A percentile compares a stretch with the other conserved stretches of the same genome.
Conservation (phyloP, 441 rosid species). For the Mallotus japonicus region DNA sequence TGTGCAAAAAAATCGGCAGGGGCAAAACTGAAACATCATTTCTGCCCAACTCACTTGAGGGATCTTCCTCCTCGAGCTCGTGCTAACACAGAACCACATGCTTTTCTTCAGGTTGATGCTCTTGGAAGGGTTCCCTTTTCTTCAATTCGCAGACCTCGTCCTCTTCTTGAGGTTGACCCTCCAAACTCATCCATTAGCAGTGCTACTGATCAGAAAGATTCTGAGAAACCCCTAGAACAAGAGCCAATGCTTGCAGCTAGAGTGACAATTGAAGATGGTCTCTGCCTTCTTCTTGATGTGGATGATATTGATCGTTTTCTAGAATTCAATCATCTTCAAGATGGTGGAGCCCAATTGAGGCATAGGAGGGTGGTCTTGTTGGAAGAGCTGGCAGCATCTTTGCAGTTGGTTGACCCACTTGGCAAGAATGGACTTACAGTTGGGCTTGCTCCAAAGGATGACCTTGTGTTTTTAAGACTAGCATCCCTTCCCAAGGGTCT, state of each 20-base stretch:
- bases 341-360: slow-evolving; percentile 73
- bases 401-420: slow-evolving; percentile 88
- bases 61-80: slow-evolving; percentile 84
- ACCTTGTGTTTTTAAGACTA: slow-evolving; percentile 66
- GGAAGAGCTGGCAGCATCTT: slow-evolving; percentile 74
- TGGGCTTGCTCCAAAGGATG: slow-evolving; percentile 61
- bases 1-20: slow-evolving; percentile 71
- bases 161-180: slow-evolving; percentile 87
- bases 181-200: slow-evolving; percentile 49
- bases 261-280: slow-evolving; percentile 84
- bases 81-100: slow-evolving; percentile 68
- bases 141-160: slow-evolving; percentile 95
- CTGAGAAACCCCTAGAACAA: slow-evolving; percentile 83
- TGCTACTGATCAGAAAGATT: slow-evolving; percentile 47
- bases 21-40: slow-evolving; percentile 74
- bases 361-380: slow-evolving; percentile 62
- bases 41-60: slow-evolving; percentile 75
- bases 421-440: slow-evolving; percentile 57
- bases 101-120: slow-evolving; percentile 91
- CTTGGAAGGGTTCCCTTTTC: slow-evolving; percentile 91
- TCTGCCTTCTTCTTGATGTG: slow-evolving; percentile 80
- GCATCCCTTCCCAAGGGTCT: slow-evolving; percentile 85
- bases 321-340: slow-evolving; percentile 72
- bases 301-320: slow-evolving; percentile 85
- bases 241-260: slow-evolving; percentile 98